Base-by-base conservation (phyloP, 805 yeast species). In the Saccharomycopsis malanga region DNA sequence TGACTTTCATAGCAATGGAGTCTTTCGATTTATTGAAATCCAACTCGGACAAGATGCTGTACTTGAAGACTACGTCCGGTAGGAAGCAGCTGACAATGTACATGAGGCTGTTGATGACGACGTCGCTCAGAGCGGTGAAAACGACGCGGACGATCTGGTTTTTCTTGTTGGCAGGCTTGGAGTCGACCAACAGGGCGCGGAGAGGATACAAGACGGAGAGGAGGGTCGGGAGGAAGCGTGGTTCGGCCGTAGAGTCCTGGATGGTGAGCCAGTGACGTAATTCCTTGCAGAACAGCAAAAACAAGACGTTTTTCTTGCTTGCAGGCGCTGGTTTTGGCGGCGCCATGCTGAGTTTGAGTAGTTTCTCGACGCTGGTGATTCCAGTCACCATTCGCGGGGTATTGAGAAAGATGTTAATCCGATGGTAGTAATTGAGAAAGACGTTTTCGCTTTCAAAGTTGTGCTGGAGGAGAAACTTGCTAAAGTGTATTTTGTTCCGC, bases 311-410 rank as follows among this genome's bases (percentile, higher is more conserved):
- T 12, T 48, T 23, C n/a, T n/a, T n/a, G n/a, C n/a, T n/a, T n/a
- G n/a, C n/a, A n/a, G n/a, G n/a, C n/a, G n/a, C n/a, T 17, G 27
- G 44, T 23, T 34, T 42, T 21, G 44, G 12, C 17, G n/a, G 21
- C 6, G 20, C 3, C 37, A 36, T 15, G 15, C 23, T n/a, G 12
- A 45, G 34, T 21, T 39, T 24, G 9, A 50, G 35, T 15, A 38
- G 18, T 25, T 41, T 46, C 24, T 51, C 54, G 9, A 51, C 24
- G 22, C 27, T 22, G 5, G 36, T 20, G 15, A 51, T 44, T 10
- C 54, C 54, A 9, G 54, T 45, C 2, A 51, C 17, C 5, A 51
- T 22, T 29, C 54, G 38, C n/a, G 54, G 54, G 3, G 54, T 51
- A 24, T 51, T 51, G 27, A 51, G 18, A 34, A 51, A 51, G n/a